Base-by-base conservation (phyloP, 257 asterid species). In the Solanum appendiculatum region DNA sequence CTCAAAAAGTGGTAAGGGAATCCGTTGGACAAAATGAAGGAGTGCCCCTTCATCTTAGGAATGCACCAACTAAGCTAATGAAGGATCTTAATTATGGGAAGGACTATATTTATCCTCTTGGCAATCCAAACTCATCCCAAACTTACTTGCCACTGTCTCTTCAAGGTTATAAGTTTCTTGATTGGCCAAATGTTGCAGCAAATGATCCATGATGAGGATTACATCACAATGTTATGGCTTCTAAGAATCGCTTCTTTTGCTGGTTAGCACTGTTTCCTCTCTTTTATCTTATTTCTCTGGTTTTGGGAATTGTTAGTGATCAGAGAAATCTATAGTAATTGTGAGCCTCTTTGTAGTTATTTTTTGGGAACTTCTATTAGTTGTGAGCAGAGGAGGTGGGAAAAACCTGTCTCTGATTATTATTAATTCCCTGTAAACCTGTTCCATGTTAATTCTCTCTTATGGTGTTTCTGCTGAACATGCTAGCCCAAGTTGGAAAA, bases 21-120 rank as follows among this genome's bases (percentile, higher is more conserved):
- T 95, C 97, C 0, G 95, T 86, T n/a, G 98, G 99, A 64, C 94
- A 91, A 90, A 95, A 96, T 70, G 95, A 95, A 70, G 91, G 93
- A 72, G 98, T 96, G 84, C 98, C 99, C 10, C 86, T 95, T 73
- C 99, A 94, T 85, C 68, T 95, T 86, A 95, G 99, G 93, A 96
- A 96, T 87, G 98, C 99, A 46, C 95, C 98, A 9, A 95, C 97
- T n/a, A 96, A 93, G 94, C 89, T 96, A 51, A 94, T 96, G 99
- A 94, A 93, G 89, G 95, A 96, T 87, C 87, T 94, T 84, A 97
- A 98, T 23, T 95, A 93, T 82, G 99, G 98, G 6, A 89, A 92
- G 87, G 98, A 89, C 29, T 95, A 95, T 54, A 46, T 93, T 8
- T 93, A 94, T 87, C 96, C 98, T n/a, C 98, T 98, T 16, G 97